Evolutionary conservation across 352 stramenopile species (phyloP), one percentile per base, ranked within the genome.

Genomic region (Phytophthora sp.): DNA sequence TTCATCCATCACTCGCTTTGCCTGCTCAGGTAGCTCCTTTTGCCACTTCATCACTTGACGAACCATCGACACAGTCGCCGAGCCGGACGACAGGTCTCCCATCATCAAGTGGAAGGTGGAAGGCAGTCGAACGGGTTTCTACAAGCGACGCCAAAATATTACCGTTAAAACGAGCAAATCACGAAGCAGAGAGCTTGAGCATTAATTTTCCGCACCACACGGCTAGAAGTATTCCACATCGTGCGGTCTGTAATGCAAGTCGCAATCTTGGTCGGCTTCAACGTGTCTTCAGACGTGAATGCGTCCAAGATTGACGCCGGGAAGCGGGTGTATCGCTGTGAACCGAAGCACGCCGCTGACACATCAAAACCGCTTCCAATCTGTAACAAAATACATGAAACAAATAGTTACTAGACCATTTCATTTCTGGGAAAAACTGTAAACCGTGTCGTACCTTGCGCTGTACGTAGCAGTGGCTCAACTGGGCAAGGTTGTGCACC

Each of bases 331-430:
- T 98, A 99, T n/a, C 89, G 76, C 63, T 99, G 95, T 12, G 91
- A 98, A 11, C 97, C 96, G 68, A 96, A 98, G 39, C 91, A 94
- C 12, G 97, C 97, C 0, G 94, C 84, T 9, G 90, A 97, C 5
- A 99, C 94, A 75, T 99, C 97, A 77, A 99, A 99, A 4, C 97
- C 97, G 58, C 91, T 98, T 33, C 97, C 97, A n/a, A 99, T 90
- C 85, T 94, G 52, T 45, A 47, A 11, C 33, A 38, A 30, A 55
- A 3, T 21, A 35, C 18, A 57, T 33, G 13, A 13, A 44, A 39
- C 24, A 36, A 30, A 2, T 20, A 21, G 18, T 66, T 26, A 45
- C 13, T 52, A 13, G 21, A 30, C 30, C 11, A 52, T 35, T 15
- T 11, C 24, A 24, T 5, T 5, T 13, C 20, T 4, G 2, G 9